Base-by-base conservation (phyloP, 176 grass and related monocot genomes). In the Musa itinerans region DNA sequence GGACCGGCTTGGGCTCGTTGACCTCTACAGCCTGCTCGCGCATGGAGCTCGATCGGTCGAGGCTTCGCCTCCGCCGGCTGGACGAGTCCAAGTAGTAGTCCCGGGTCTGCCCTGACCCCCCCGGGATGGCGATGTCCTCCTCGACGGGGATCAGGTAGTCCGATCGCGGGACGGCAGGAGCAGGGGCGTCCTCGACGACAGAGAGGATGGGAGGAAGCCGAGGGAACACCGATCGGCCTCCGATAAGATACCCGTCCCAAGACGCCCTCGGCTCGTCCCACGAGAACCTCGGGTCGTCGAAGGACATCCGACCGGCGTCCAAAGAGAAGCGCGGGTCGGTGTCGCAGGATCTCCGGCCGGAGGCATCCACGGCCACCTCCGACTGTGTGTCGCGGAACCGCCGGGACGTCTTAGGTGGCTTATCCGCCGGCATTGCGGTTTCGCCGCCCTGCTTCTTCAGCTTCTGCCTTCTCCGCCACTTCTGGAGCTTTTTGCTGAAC, bases 401-500 rank as follows among this genome's bases (percentile, higher is more conserved):
- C 2, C 81, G 85, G 15, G 93, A 90, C 0, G 85, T 77, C 56
- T 85, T 90, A 55, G 81, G 78, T 2, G 82, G 81, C 69, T 84
- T 96, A 55, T 82, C 84, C 20, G 72, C 25, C 52, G 23, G 72
- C 79, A 87, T 83, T 66, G 87, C 83, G 1, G 85, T 83, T 81
- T 88, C 89, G 87, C 81, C 88, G 71, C 91, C 82, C 81, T 97
- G 83, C 77, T 90, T 97, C 87, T 97, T 97, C 65, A 97, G 74
- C 87, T 97, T 97, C 85, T 97, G 93, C 71, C 90, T 90, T 72
- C 90, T 86, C 10, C 90, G 82, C 93, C 93, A 97, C 16, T 97
- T 92, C 81, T 97, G 93, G 85, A 90, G 92, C 76, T 97, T 97
- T 85, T 87, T 97, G 86, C 93, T 97, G 81, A 97, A 97, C 34